Base-by-base conservation (phyloP, 768 basidiomycete species). In the Tricholoma sp. region DNA sequence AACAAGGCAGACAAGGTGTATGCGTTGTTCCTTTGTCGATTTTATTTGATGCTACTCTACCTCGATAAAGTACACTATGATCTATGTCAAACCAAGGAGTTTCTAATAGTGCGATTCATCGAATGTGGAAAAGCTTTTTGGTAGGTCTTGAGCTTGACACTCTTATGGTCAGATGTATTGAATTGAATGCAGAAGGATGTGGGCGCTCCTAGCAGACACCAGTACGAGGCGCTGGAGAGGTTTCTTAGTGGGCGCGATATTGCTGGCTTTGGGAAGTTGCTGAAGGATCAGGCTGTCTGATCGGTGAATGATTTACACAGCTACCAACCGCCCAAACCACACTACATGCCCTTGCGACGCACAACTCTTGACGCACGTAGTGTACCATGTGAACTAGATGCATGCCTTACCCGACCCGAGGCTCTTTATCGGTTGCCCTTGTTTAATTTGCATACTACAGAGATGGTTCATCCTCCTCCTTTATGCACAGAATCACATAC, bases 51-150 rank as follows among this genome's bases (percentile, higher is more conserved):
- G n/a, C n/a, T n/a, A n/a, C n/a, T n/a, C n/a, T n/a, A n/a, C n/a
- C n/a, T n/a, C n/a, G n/a, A n/a, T n/a, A n/a, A n/a, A n/a, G n/a
- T n/a, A n/a, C n/a, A n/a, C n/a, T n/a, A n/a, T n/a, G n/a, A n/a
- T n/a, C n/a, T n/a, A n/a, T n/a, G n/a, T n/a, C n/a, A n/a, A n/a
- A n/a, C n/a, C n/a, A n/a, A n/a, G 80, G 76, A 8, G 68, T 82
- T 32, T 73, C 71, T n/a, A 68, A 70, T 49, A 70, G 70, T 1
- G 65, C 72, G 6, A 68, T 81, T 13, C 64, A 69, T 33, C 64
- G 76, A 15, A 56, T 76, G 51, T 72, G 69, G 49, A 63, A 65
- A 34, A 74, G 72, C 9, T 66, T 74, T 39, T 37, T 73, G 56
- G 77, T 74, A 33, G 24, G 72, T 63, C 3, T 33, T 45, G 33